A percentile compares a stretch with the other conserved stretches of the same genome.
phyloP scores from a whole-genome alignment of 305 asterid genomes.

The Ilex paraguariensis region DNA sequence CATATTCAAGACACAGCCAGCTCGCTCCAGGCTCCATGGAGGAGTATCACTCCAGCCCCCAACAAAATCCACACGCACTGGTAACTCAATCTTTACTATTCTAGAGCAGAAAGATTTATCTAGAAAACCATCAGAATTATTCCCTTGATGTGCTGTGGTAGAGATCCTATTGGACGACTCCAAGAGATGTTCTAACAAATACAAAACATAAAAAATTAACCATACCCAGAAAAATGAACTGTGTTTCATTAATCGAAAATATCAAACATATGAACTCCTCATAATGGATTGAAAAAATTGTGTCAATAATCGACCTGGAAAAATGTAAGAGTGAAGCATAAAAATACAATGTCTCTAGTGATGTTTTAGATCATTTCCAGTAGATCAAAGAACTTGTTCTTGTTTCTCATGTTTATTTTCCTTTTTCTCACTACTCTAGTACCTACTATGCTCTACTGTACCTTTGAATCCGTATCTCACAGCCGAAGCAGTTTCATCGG shows the following conservation, averaged over 20 bases:
- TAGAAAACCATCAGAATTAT: conserved; percentile 23
- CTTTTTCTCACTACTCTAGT: conserved; percentile 2
- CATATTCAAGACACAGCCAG: conserved; percentile 95
- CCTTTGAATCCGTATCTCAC: conserved; percentile 87
- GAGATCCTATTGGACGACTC: conserved; percentile 32
- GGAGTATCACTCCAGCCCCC: conserved; percentile 99
- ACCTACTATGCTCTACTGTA: conserved; percentile 16
- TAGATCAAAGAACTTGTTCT: too few relatives aligned
- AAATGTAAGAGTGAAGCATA: neutral
- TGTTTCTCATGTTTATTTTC: neutral
- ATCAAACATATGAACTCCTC: conserved; percentile 3
- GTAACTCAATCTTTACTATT: conserved; percentile 81
- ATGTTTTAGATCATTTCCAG: too few relatives aligned
- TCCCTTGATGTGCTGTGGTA: conserved; percentile 21
- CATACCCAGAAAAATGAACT: too few relatives aligned
- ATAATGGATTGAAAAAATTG: conserved; percentile 2
- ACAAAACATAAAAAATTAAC: neutral
- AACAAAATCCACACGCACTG: conserved; percentile 91
- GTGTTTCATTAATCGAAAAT: conserved; percentile 4
- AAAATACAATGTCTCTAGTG: too few relatives aligned
- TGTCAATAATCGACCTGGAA: conserved; percentile 4
- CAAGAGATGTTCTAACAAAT: conserved; percentile 39
- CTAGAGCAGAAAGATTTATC: conserved; percentile 44
- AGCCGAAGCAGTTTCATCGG: conserved; percentile 91
- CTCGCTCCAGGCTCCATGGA: conserved; percentile 99